Evolutionary conservation across 2,329 filamentous ascomycete genomes (phyloP), one percentile per base, ranked within the genome.

Genomic region (Fusarium kyushuense): DNA sequence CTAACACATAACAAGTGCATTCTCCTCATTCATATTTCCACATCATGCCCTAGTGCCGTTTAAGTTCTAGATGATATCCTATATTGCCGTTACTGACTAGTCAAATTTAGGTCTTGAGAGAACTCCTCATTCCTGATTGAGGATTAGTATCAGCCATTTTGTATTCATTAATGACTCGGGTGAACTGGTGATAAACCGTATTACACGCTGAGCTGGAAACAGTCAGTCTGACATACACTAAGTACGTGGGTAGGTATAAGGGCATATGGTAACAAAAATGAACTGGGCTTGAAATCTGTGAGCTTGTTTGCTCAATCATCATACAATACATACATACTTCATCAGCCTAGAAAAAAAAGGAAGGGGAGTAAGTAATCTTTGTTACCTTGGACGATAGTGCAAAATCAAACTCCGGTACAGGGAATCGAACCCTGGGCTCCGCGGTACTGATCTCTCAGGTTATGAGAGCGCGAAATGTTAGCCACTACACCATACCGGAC

Each of bases 401-500:
- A 54, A 54, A 58, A 58, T 1, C 1, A n/a, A 6, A 36, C 59
- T 63, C 59, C 59, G 59, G 59, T 63, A 62, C 59, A 63, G 57
- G 59, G 59, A 63, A 63, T 63, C 59, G 59, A 63, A 62, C 59
- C 59, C 59, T 63, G 60, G 60, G 60, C 58, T 63, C 60, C 60
- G 60, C 60, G 58, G 60, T 9, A 52, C 45, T 36, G 9, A 43
- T 70, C 71, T 51, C 72, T 72, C 64, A 74, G 11, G 45, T 72
- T 62, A 54, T 75, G 74, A 75, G 61, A 75, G 74, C 74, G 74
- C 70, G 72, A 75, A 75, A 75, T 75, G 74, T 75, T 75, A 73
- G 74, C 74, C 73, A 75, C 72, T 75, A 75, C 74, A 75, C 73
- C 74, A 76, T 76, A 75, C 74, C 73, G 73, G 73, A 75, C 13